phyloP scores from a whole-genome alignment of 2,329 filamentous ascomycete genomes.

The Ceratocystis huliohia region DNA sequence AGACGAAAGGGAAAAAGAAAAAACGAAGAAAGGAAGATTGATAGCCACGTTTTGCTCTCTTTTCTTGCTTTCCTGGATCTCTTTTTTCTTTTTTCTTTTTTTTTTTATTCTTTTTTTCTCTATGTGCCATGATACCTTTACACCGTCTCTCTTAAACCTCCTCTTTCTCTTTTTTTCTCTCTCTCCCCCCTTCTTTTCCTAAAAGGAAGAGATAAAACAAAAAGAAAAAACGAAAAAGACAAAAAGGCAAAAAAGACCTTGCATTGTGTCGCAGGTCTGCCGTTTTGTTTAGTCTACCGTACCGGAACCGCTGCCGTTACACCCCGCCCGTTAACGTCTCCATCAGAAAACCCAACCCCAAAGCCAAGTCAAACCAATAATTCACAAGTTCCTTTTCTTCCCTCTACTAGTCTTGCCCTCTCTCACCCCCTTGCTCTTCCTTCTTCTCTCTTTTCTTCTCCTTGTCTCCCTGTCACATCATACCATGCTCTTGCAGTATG shows the following conservation, averaged over 20 bases:
- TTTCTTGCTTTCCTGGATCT: too few species aligned
- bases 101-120: not conserved
- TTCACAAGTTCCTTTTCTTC: not conserved
- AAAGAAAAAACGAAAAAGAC: not conserved
- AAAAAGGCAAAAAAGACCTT: slow-evolving; percentile 3
- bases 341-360: not conserved
- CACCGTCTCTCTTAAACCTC: not conserved
- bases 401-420: not conserved
- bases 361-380: too few species aligned
- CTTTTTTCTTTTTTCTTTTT: not conserved
- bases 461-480: too few species aligned
- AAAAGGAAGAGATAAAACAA: not conserved
- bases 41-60: not conserved
- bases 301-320: slow-evolving; percentile 3
- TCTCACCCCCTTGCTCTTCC: not conserved
- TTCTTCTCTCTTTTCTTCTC: not conserved
- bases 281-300: not conserved
- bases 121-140: too few species aligned
- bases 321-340: not conserved
- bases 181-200: not conserved
- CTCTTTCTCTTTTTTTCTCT: not conserved
- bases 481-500: too few species aligned
- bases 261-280: slow-evolving; percentile 1
- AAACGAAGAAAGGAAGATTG: not conserved
- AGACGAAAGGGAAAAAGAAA: not conserved